Evolutionary conservation across 2,329 filamentous ascomycete genomes (phyloP).

Genomic region (Diaporthe sp.): DNA sequence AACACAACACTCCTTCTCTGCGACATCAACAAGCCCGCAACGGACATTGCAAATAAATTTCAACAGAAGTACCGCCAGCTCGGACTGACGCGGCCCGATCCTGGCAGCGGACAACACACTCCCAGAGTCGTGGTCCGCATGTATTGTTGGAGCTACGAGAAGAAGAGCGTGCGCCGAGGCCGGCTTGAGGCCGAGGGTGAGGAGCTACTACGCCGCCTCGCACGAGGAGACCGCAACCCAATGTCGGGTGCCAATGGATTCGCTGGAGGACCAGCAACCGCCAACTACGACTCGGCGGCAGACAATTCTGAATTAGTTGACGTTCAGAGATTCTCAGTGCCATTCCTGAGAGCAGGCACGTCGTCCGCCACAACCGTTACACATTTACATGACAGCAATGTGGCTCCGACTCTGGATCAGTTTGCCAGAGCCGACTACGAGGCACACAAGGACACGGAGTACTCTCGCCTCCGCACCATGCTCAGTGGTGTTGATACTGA

Average conservation of each 20-base stretch:
- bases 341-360: not conserved
- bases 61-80: too few relatives aligned
- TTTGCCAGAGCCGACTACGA: not conserved
- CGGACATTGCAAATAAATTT: constrained; percentile 17
- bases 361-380: too few relatives aligned
- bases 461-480: not conserved
- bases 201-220: not conserved
- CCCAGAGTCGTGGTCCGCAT: not conserved
- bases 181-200: not conserved
- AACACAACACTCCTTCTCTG: too few relatives aligned
- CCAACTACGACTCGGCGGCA: too few relatives aligned
- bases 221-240: not conserved
- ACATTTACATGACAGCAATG: not conserved
- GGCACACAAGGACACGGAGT: not conserved
- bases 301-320: too few relatives aligned
- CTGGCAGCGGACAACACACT: too few relatives aligned
- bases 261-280: too few relatives aligned
- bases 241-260: too few relatives aligned
- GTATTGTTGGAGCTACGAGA: constrained; percentile 23
- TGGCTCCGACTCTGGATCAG: constrained; percentile 10
- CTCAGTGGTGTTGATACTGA: too few relatives aligned
- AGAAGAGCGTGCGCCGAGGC: too few relatives aligned
- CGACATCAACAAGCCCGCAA: not conserved
- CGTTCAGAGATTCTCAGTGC: not conserved
- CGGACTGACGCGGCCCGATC: too few relatives aligned